phyloP scores from a whole-genome alignment of 371 early-diverging fungal species.

The Dinochytrium kinnereticum region DNA sequence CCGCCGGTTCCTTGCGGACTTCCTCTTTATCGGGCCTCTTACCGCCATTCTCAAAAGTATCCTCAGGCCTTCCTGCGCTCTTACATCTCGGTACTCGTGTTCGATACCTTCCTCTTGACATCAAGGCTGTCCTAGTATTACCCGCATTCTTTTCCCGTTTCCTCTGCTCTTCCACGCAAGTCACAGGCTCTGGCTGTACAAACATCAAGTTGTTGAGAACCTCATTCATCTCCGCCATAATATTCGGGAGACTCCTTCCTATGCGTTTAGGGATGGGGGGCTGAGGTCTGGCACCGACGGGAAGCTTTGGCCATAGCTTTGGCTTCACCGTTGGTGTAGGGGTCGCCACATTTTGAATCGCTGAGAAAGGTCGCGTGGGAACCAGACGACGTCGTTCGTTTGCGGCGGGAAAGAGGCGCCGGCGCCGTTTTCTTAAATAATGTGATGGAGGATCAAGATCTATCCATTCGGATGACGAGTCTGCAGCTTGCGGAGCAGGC shows the following conservation, averaged over 20 bases:
- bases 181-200: background rate
- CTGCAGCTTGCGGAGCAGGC: too few relatives aligned
- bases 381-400: background rate
- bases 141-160: background rate
- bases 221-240: conserved; percentile 31
- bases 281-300: background rate
- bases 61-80: background rate
- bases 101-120: background rate
- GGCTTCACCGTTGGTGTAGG: background rate
- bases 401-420: background rate
- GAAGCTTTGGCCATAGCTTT: background rate
- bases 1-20: background rate
- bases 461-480: too few relatives aligned
- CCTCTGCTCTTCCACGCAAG: background rate
- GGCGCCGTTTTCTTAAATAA: too few relatives aligned
- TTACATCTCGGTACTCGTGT: background rate
- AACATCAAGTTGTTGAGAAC: conserved; percentile 32
- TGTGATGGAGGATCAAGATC: too few relatives aligned
- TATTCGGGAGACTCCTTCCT: conserved; percentile 16
- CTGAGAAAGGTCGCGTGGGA: background rate
- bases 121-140: too few relatives aligned
- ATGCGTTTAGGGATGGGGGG: conserved; percentile 19
- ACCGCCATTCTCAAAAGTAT: too few relatives aligned
- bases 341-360: background rate
- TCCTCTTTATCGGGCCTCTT: background rate